Percentiles rank a stretch among this genome's conserved stretches.
phyloP scores from a whole-genome alignment of 148 eudicot genomes.

The Diospyros lotus region DNA sequence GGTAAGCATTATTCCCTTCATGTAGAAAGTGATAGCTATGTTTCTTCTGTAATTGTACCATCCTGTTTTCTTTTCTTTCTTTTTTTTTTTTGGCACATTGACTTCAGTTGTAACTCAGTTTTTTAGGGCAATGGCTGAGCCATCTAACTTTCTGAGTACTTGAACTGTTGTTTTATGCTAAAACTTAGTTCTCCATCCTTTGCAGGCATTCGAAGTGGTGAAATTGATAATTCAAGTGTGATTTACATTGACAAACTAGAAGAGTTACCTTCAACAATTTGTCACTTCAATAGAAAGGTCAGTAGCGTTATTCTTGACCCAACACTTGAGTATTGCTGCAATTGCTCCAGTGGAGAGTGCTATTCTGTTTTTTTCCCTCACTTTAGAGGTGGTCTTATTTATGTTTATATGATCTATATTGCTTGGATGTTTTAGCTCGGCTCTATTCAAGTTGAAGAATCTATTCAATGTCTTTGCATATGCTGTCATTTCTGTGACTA shows the following conservation, averaged over 20 bases:
- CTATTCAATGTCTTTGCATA: too few relatives aligned
- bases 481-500: too few relatives aligned
- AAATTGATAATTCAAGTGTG: conserved; percentile 30
- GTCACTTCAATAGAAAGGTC: conserved; percentile 71
- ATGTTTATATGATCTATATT: neutral
- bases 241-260: conserved; percentile 56
- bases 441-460: neutral
- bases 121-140: neutral
- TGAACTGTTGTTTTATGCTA: conserved; percentile 20
- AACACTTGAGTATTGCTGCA: conserved; percentile 5
- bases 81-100: neutral
- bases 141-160: conserved; percentile 1
- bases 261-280: conserved; percentile 64
- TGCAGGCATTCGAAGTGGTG: conserved; percentile 39
- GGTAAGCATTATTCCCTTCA: neutral
- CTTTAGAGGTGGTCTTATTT: conserved; percentile 7
- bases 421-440: neutral
- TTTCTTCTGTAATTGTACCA: neutral
- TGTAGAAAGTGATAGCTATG: neutral
- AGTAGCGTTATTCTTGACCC: conserved; percentile 8
- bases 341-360: neutral
- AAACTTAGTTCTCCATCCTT: conserved; percentile 22
- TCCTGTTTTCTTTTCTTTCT: too few relatives aligned
- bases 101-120: neutral
- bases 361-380: neutral